These are phyloP conservation scores for Solanum etuberosum DNA, from an alignment of 257 asterid species.

Conservation along the genomic window DNA sequence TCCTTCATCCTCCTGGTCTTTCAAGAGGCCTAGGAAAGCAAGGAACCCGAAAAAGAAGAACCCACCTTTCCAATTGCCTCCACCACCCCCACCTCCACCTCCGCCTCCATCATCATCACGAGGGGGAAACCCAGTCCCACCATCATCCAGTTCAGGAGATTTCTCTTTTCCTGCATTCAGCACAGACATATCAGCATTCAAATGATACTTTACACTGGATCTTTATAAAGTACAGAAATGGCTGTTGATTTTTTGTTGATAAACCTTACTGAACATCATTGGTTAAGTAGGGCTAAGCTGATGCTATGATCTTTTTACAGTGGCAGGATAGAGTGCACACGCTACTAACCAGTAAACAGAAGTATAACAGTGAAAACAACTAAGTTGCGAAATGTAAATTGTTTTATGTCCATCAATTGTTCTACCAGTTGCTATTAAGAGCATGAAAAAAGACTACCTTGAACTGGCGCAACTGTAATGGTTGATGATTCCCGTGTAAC, in stretches of 20 bases:
- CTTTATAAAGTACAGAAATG: background rate
- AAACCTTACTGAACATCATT: background rate
- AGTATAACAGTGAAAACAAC: background rate
- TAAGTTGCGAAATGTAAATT: background rate
- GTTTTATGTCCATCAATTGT: background rate
- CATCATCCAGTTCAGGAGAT: conserved; percentile 87
- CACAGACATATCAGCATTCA: background rate
- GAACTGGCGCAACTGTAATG: conserved; percentile 76
- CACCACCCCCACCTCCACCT: conserved; percentile 83
- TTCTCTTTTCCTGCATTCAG: conserved; percentile 57
- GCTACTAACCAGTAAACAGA: background rate
- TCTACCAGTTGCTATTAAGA: background rate
- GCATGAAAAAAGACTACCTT: conserved; percentile 32
- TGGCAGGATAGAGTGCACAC: background rate
- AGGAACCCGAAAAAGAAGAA: conserved; percentile 76
- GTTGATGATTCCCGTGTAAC: conserved; percentile 82
- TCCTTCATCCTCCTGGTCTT: conserved; percentile 59
- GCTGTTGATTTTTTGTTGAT: background rate
- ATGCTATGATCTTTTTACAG: background rate
- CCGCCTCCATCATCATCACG: conserved; percentile 83
- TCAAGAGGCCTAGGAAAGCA: conserved; percentile 57
- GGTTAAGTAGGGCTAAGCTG: background rate
- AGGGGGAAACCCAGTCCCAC: conserved; percentile 85
- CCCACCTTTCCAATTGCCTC: conserved; percentile 83
- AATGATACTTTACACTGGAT: background rate